Conservation (phyloP, 441 rosid genomes). For the Euphorbia schlechtendalii region DNA sequence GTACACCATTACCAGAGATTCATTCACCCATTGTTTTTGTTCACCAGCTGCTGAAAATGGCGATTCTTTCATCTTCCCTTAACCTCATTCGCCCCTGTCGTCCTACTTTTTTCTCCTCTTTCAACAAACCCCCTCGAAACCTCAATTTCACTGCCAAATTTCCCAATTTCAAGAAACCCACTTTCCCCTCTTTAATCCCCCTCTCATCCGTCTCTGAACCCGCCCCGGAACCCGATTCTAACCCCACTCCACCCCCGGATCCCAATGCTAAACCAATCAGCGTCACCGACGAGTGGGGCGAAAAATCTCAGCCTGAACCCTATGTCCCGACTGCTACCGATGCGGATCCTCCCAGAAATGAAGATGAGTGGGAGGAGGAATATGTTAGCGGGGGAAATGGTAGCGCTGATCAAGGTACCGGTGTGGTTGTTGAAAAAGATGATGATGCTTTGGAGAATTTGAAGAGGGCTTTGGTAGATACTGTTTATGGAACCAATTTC, state of each 20-base stretch:
- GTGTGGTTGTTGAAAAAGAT: conserved; percentile 23
- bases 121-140: conserved; percentile 8
- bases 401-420: conserved; percentile 14
- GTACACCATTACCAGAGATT: not conserved
- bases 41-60: conserved; percentile 27
- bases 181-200: not conserved
- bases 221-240: conserved; percentile 10
- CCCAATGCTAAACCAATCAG: not conserved
- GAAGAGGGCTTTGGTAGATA: conserved; percentile 75
- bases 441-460: conserved; percentile 38
- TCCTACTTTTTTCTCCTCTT: conserved; percentile 18
- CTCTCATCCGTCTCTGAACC: conserved; percentile 11
- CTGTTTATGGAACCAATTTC: conserved; percentile 71
- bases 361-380: conserved; percentile 78
- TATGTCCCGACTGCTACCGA: conserved; percentile 32
- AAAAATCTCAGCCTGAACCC: conserved; percentile 40
- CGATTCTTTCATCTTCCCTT: conserved; percentile 33
- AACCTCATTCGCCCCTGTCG: conserved; percentile 14
- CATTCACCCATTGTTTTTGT: not conserved
- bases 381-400: conserved; percentile 32
- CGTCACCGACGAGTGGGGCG: conserved; percentile 87
- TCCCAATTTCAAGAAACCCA: not conserved
- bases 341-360: conserved; percentile 66
- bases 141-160: not conserved
- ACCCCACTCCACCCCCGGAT: conserved; percentile 14